These are phyloP conservation scores for Zopfia rhizophila DNA, from an alignment of 2,329 filamentous ascomycete genomes.

Conservation along the genomic window DNA sequence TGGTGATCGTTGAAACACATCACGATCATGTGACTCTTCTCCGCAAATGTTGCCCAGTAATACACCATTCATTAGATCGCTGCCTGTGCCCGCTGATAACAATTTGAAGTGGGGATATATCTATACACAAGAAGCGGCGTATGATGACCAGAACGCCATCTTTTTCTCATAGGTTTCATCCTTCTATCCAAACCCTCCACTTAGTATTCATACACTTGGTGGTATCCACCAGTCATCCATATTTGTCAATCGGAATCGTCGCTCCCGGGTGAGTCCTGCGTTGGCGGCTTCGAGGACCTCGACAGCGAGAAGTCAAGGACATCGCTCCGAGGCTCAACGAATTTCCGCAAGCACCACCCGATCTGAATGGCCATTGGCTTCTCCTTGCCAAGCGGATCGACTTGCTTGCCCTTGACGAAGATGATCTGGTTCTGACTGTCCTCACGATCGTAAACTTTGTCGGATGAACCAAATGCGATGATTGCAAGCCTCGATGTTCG, in stretches of 20 bases:
- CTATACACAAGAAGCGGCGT: too few species aligned
- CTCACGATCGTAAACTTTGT: slow-evolving; percentile 59
- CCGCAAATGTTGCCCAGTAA: too few species aligned
- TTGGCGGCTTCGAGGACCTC: slow-evolving; percentile 50
- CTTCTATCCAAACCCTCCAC: too few species aligned
- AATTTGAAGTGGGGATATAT: too few species aligned
- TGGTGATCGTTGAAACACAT: too few species aligned
- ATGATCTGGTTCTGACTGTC: slow-evolving; percentile 59
- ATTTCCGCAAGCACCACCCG: slow-evolving; percentile 58
- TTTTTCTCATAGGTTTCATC: too few species aligned
- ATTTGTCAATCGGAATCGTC: slow-evolving; percentile 39
- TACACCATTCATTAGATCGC: too few species aligned
- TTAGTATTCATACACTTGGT: background rate
- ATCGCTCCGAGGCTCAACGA: slow-evolving; percentile 57
- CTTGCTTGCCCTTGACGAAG: slow-evolving; percentile 56
- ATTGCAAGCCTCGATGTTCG: slow-evolving; percentile 54
- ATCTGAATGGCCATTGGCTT: slow-evolving; percentile 56
- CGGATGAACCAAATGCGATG: slow-evolving; percentile 58
- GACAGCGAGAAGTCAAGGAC: slow-evolving; percentile 58
- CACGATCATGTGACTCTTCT: too few species aligned
- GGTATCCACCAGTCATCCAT: too few species aligned
- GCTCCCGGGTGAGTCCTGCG: slow-evolving; percentile 42
- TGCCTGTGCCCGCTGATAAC: too few species aligned
- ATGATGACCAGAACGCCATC: too few species aligned
- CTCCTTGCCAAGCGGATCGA: slow-evolving; percentile 54